phyloP scores from a whole-genome alignment of 495 filamentous ascomycete species.

The Tuber magnatum region DNA sequence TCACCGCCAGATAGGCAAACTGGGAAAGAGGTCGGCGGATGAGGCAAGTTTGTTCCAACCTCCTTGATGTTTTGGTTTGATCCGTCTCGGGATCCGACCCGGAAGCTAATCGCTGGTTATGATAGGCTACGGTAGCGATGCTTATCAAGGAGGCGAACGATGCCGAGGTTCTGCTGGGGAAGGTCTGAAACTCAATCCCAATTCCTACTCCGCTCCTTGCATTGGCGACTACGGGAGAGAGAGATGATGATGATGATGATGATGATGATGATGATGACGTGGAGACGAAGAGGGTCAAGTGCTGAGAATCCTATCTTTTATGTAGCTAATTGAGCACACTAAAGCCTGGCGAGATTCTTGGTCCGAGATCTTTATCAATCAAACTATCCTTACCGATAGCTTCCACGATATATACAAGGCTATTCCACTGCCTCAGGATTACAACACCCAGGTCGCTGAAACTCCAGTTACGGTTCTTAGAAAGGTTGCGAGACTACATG shows the following conservation, averaged over 20 bases:
- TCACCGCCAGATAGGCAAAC: slow-evolving; percentile 38
- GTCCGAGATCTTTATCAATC: slow-evolving; percentile 64
- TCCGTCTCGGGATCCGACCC: background rate
- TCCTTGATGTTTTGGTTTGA: background rate
- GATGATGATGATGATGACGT: background rate
- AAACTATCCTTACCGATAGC: slow-evolving; percentile 61
- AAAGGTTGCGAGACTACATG: slow-evolving; percentile 60
- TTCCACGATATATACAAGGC: slow-evolving; percentile 77
- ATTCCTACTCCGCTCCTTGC: slow-evolving; percentile 8
- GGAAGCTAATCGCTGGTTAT: background rate
- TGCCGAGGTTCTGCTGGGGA: slow-evolving; percentile 29
- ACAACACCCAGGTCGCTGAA: slow-evolving; percentile 48
- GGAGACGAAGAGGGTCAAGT: slow-evolving; percentile 12
- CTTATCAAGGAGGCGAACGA: slow-evolving; percentile 38
- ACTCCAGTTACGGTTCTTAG: slow-evolving; percentile 61
- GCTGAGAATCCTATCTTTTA: slow-evolving; percentile 22
- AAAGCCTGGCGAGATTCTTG: slow-evolving; percentile 82
- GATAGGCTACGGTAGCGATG: slow-evolving; percentile 39
- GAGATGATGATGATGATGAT: background rate
- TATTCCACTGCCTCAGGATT: slow-evolving; percentile 60
- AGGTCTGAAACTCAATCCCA: slow-evolving; percentile 22
- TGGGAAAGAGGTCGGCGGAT: slow-evolving; percentile 38
- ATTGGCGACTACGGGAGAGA: background rate
- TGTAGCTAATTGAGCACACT: slow-evolving; percentile 71
- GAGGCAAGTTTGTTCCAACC: slow-evolving; percentile 21